Percentiles rank a stretch among this genome's conserved stretches.
Conservation (phyloP, 371 early-diverging fungal genomes). For the Lichtheimia corymbifera region DNA sequence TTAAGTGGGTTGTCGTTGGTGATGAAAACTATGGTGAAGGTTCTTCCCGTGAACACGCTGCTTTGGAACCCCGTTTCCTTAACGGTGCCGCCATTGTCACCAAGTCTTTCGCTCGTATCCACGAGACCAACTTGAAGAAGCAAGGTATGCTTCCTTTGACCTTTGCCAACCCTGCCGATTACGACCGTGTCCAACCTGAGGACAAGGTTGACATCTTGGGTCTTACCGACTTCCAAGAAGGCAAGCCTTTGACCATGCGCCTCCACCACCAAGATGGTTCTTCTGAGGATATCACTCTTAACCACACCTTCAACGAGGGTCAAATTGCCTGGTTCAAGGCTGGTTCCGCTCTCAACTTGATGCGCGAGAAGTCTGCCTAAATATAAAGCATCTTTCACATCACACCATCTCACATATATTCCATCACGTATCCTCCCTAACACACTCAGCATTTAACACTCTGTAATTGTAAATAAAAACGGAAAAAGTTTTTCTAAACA, state of each 20-base stretch:
- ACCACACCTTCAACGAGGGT: conserved; percentile 96
- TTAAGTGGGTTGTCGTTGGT: conserved; percentile 91
- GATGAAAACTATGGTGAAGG: conserved; percentile 99
- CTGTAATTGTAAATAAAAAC: too few species aligned
- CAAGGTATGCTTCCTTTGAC: conserved; percentile 96
- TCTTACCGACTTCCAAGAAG: conserved; percentile 68
- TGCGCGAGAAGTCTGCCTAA: conserved; percentile 45
- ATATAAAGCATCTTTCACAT: neutral
- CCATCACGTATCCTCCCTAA: too few species aligned
- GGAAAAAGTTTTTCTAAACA: too few species aligned
- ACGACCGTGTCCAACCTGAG: conserved; percentile 76
- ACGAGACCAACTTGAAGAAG: conserved; percentile 99
- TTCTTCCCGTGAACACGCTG: conserved; percentile 95
- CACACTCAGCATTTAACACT: too few species aligned
- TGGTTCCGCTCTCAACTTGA: conserved; percentile 89
- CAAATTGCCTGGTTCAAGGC: conserved; percentile 94
- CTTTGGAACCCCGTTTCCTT: conserved; percentile 88
- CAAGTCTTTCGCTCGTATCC: conserved; percentile 96
- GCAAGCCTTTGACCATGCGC: conserved; percentile 73
- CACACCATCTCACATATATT: too few species aligned
- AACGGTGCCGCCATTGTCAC: conserved; percentile 85
- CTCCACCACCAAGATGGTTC: conserved; percentile 73
- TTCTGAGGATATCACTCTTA: conserved; percentile 78
- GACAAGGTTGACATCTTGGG: conserved; percentile 81
- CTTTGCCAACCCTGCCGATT: conserved; percentile 87